Conservation (phyloP, 2,329 filamentous ascomycete genomes). For the Aspergillus unguis region DNA sequence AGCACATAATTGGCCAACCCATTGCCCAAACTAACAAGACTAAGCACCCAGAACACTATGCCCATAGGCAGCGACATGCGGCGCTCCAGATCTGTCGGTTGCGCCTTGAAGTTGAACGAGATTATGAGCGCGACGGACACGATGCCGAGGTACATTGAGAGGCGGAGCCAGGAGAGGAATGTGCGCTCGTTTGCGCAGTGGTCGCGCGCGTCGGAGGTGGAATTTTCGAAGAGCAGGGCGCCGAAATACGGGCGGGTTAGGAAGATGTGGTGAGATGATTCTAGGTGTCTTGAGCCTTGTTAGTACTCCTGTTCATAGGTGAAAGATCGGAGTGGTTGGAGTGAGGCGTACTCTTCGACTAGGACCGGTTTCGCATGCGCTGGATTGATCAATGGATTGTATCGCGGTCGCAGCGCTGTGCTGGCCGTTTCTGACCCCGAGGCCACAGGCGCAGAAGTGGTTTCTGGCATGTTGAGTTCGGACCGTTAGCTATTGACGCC, state of each 20-base stretch:
- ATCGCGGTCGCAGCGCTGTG: constrained; percentile 31
- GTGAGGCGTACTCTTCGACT: constrained; percentile 45
- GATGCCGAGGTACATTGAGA: constrained; percentile 86
- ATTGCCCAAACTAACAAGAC: constrained; percentile 69
- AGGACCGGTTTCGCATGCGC: constrained; percentile 48
- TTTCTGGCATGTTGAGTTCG: constrained; percentile 21
- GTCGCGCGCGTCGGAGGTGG: constrained; percentile 62
- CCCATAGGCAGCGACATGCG: constrained; percentile 80
- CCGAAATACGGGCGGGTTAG: constrained; percentile 54
- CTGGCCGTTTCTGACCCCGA: background rate
- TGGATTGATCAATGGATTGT: constrained; percentile 54
- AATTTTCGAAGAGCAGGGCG: constrained; percentile 64
- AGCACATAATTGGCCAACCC: constrained; percentile 86
- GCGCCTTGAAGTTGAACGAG: constrained; percentile 81
- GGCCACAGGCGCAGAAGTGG: background rate
- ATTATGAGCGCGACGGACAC: constrained; percentile 87
- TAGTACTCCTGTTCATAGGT: background rate
- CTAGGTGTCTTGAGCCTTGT: constrained; percentile 25
- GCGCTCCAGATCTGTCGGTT: constrained; percentile 68
- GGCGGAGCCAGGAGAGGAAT: constrained; percentile 86
- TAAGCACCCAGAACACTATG: constrained; percentile 80
- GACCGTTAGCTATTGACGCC: background rate
- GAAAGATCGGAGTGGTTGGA: background rate
- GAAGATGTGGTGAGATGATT: constrained; percentile 45
- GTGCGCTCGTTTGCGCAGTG: constrained; percentile 66